Evolutionary conservation across 192 early-diverging fungal species (phyloP).

Genomic region (Lobosporangium transversale): DNA sequence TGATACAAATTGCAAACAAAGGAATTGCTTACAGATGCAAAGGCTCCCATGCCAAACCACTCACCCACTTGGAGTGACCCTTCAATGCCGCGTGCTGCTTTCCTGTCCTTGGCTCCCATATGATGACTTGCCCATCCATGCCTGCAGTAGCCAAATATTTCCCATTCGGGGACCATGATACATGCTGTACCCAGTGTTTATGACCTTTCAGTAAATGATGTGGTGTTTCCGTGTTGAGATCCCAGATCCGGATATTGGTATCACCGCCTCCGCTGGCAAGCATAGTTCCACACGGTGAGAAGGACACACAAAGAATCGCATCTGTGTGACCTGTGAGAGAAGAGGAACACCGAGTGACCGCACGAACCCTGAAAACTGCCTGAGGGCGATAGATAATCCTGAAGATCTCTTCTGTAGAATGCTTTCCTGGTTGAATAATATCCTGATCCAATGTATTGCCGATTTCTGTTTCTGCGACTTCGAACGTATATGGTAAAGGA

Average conservation of each 20-base stretch:
- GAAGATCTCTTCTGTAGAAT: slow-evolving; percentile 91
- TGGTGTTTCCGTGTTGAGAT: slow-evolving; percentile 96
- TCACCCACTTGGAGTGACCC: slow-evolving; percentile 92
- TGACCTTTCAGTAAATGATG: slow-evolving; percentile 74
- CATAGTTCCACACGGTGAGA: slow-evolving; percentile 89
- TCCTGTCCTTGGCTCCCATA: slow-evolving; percentile 93
- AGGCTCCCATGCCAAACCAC: slow-evolving; percentile 93
- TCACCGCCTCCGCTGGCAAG: slow-evolving; percentile 97
- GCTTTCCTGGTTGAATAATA: slow-evolving; percentile 76
- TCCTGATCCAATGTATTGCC: slow-evolving; percentile 77
- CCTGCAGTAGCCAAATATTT: slow-evolving; percentile 86
- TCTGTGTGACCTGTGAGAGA: slow-evolving; percentile 92
- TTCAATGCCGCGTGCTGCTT: slow-evolving; percentile 72
- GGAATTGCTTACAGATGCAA: slow-evolving; percentile 72
- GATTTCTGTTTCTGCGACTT: slow-evolving; percentile 88
- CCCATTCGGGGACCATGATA: slow-evolving; percentile 95
- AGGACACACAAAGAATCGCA: slow-evolving; percentile 88
- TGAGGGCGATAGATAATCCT: slow-evolving; percentile 94
- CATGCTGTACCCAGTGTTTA: slow-evolving; percentile 90
- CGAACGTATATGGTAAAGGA: slow-evolving; percentile 93
- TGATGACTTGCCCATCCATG: slow-evolving; percentile 88
- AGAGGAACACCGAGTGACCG: slow-evolving; percentile 92
- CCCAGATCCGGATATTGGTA: slow-evolving; percentile 96
- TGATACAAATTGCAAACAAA: too few species aligned
- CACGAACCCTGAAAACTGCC: slow-evolving; percentile 93